Base-by-base conservation (phyloP, 805 yeast genomes). In the Blastobotrys mokoenaii region DNA sequence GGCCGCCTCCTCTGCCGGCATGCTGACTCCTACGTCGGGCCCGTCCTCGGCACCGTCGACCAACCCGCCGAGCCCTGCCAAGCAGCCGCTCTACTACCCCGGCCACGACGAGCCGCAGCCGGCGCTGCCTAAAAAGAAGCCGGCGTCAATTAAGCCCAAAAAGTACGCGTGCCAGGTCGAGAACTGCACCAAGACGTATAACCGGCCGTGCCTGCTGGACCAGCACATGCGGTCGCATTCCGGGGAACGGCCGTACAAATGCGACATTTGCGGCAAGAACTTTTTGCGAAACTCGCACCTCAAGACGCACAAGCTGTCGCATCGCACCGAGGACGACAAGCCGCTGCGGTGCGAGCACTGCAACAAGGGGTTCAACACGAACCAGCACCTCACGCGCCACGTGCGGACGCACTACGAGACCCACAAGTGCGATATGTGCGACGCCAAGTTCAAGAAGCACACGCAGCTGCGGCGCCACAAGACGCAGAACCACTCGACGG, bases 341-440 rank as follows among this genome's bases (percentile, higher is more conserved):
- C 95, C 95, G 0, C 79, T 73, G 58, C 74, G 71, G 36, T 89
- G 97, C 57, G 62, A 77, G 0, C 60, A 71, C 1, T 93, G 98
- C 60, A 80, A 81, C 1, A 88, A 87, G 62, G 95, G 96, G 2
- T 82, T 84, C 43, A 81, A 80, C 43, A 74, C 95, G 0, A 62
- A 61, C 43, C 97, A 93, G 64, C 97, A 89, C 58, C 68, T 87
- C 46, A 76, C 73, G 50, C 72, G 96, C 44, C 98, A 93, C 61
- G 87, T 82, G 63, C 72, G 76, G 33, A 82, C 95, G 1, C 97
- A 93, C 60, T 77, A 79, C 3, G 72, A 73, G 51, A 75, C 86
- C 1, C 81, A 80, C 55, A 49, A 51, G 18, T 87, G 96, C 61
- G 55, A 72, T 1, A 67, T 72, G 51, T 93, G 98, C 58, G 51